Conservation (phyloP, 257 asterid genomes). For the Primulina huaijiensis region DNA sequence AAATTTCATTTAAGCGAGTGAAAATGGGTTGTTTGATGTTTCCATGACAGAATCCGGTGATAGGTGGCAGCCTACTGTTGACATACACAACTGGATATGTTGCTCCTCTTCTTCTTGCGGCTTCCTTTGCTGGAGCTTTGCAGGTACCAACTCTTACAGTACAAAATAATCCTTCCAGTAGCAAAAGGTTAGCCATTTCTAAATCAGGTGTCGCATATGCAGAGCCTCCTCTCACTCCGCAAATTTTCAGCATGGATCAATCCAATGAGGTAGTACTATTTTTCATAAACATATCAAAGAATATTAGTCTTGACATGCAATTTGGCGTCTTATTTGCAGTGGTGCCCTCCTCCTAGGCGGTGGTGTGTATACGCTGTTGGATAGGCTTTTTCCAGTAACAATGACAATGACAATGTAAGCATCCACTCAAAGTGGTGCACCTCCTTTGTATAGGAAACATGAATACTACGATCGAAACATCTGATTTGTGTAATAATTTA, state of each 20-base stretch:
- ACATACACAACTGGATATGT: conserved; percentile 94
- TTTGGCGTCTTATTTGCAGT: conserved; percentile 37
- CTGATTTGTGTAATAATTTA: neutral
- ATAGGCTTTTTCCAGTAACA: conserved; percentile 67
- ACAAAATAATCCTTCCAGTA: neutral
- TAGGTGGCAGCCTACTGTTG: conserved; percentile 85
- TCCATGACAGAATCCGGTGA: conserved; percentile 61
- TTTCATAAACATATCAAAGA: neutral
- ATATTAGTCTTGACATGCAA: neutral
- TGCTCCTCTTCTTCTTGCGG: conserved; percentile 93
- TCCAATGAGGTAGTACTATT: conserved; percentile 59
- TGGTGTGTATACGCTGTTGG: conserved; percentile 74
- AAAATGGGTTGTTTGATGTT: conserved; percentile 2
- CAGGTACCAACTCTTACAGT: conserved; percentile 49
- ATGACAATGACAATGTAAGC: conserved; percentile 88
- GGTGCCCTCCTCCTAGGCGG: conserved; percentile 93
- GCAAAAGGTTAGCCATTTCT: neutral
- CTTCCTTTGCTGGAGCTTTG: conserved; percentile 96
- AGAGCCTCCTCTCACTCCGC: conserved; percentile 95
- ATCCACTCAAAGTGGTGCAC: neutral
- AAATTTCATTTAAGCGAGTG: neutral
- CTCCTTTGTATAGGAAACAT: neutral
- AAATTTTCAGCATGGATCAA: conserved; percentile 96
- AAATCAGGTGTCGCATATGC: conserved; percentile 28
- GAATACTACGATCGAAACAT: neutral